Conservation (phyloP, 2,329 filamentous ascomycete species). For the Cladosporium sphaerospermum region DNA sequence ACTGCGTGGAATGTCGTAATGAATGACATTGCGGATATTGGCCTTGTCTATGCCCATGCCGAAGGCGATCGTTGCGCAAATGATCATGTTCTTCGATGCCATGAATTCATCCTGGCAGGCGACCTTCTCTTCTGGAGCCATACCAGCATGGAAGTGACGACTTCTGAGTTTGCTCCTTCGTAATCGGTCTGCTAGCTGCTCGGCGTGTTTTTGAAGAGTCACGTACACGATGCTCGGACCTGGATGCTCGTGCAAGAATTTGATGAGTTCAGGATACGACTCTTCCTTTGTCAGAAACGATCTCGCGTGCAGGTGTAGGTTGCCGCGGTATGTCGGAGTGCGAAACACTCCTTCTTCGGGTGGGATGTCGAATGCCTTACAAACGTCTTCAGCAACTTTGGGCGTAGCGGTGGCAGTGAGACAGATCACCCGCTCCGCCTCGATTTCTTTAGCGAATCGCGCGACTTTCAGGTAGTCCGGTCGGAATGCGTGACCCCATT, state of each 20-base stretch:
- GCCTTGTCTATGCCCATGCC: conserved; percentile 56
- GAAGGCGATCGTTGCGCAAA: conserved; percentile 48
- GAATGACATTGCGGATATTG: conserved; percentile 50
- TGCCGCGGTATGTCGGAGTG: conserved; percentile 54
- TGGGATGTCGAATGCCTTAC: conserved; percentile 46
- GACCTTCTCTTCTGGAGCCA: conserved; percentile 41
- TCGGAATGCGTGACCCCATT: conserved; percentile 26
- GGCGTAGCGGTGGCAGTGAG: conserved; percentile 56
- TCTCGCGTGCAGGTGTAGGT: conserved; percentile 50
- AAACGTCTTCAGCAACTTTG: conserved; percentile 50
- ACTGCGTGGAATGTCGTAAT: conserved; percentile 47
- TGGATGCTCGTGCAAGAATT: conserved; percentile 45
- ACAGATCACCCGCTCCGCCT: conserved; percentile 54
- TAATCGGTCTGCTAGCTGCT: conserved; percentile 37
- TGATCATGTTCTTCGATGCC: conserved; percentile 38
- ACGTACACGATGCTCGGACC: conserved; percentile 58
- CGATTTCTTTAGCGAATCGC: conserved; percentile 50
- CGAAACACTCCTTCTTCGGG: conserved; percentile 47
- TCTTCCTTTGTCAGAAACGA: conserved; percentile 38
- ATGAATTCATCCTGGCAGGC: conserved; percentile 49
- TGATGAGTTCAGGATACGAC: conserved; percentile 41
- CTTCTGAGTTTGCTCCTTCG: conserved; percentile 36
- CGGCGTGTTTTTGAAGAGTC: conserved; percentile 51
- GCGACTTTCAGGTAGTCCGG: conserved; percentile 49
- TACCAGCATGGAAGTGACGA: conserved; percentile 46